Percentiles rank a stretch among this genome's conserved stretches.
phyloP scores from a whole-genome alignment of 192 early-diverging fungal species.

The Pilaira anomala region DNA sequence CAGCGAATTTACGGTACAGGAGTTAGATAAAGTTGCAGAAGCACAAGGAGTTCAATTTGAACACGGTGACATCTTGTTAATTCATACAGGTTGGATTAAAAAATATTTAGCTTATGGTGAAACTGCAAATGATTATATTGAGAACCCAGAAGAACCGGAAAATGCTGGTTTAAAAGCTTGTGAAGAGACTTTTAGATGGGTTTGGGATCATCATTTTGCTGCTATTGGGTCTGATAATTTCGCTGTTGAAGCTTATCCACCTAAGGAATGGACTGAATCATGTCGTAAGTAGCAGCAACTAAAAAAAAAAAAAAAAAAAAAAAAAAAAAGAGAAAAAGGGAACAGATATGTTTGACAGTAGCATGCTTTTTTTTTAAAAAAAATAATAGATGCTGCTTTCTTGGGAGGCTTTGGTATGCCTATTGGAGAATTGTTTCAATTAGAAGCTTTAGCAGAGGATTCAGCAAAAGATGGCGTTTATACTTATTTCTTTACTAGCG shows the following conservation, averaged over 20 bases:
- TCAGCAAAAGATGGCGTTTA: conserved; percentile 23
- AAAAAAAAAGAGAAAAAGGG: no score
- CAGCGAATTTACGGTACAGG: conserved; percentile 20
- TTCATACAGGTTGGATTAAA: conserved; percentile 30
- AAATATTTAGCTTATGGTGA: conserved; percentile 7
- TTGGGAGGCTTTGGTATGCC: conserved; percentile 34
- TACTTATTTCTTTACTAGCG: conserved; percentile 31
- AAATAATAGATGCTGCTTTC: conserved; percentile 20
- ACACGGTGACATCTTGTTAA: conserved; percentile 30
- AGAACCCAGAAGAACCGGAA: not conserved
- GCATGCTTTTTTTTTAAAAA: not conserved
- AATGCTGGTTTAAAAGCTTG: conserved; percentile 31
- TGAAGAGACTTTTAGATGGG: conserved; percentile 28
- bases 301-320: no score
- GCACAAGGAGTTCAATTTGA: conserved; percentile 25
- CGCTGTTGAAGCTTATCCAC: conserved; percentile 27
- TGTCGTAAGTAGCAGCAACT: conserved; percentile 28
- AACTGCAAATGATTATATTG: not conserved
- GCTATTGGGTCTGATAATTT: conserved; percentile 26
- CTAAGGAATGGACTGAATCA: conserved; percentile 7
- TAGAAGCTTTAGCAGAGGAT: conserved; percentile 29
- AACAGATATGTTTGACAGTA: no score
- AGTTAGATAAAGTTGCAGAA: conserved; percentile 24
- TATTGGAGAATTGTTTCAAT: conserved; percentile 32
- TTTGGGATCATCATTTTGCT: conserved; percentile 36